Conservation (phyloP, 495 filamentous ascomycete species). For the Geoglossum glabrum region DNA sequence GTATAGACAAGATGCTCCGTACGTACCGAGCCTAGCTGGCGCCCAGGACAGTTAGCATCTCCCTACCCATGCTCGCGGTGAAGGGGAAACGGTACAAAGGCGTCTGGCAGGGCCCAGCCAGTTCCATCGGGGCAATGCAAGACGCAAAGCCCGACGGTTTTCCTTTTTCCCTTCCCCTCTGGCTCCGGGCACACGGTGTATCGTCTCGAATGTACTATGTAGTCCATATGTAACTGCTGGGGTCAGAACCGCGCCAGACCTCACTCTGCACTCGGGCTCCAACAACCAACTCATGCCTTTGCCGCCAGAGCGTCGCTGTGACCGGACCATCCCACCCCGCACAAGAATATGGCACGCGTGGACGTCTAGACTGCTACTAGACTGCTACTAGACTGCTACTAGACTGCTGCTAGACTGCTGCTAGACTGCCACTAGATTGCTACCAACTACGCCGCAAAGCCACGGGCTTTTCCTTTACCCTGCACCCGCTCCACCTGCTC, state of each 20-base stretch:
- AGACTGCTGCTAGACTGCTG: too few species aligned
- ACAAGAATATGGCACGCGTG: background rate
- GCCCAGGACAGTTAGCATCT: too few species aligned
- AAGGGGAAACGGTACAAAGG: background rate
- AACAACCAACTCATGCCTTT: conserved; percentile 10
- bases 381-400: too few species aligned
- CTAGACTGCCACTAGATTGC: too few species aligned
- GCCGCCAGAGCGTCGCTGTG: conserved; percentile 4
- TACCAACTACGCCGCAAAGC: background rate
- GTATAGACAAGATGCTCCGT: background rate
- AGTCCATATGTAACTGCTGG: too few species aligned
- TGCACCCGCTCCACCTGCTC: too few species aligned
- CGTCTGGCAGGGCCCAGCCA: background rate
- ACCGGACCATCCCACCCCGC: background rate
- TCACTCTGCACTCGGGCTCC: too few species aligned
- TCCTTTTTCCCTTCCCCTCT: background rate
- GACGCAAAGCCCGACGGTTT: too few species aligned
- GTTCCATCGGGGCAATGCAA: background rate
- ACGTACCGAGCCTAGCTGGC: background rate
- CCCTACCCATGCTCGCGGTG: background rate
- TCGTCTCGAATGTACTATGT: too few species aligned
- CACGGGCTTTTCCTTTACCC: background rate
- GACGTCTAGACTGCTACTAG: background rate
- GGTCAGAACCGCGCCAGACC: too few species aligned
- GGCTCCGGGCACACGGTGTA: background rate